Base-by-base conservation (phyloP, 305 asterid species). In the Fraxinus greggii region DNA sequence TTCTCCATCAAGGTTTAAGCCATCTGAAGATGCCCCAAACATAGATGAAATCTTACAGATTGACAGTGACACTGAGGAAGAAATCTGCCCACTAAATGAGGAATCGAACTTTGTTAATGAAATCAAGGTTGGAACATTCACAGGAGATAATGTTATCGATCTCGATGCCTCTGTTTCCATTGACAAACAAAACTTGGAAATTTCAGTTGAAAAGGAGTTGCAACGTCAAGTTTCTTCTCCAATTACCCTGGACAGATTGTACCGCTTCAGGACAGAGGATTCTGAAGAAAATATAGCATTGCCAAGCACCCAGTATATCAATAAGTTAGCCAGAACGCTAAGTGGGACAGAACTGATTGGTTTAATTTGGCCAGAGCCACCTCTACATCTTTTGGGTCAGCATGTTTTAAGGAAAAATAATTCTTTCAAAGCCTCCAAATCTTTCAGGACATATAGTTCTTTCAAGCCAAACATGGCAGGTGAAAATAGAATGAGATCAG, bases 351-450 rank as follows among this genome's bases (percentile, higher is more conserved):
- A 93, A 75, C 93, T 86, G 82, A 91, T 97, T 77, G 98, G 97
- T 72, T 88, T 93, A 82, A 88, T 97, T 91, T 95, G 99, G 99
- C 99, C 98, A 76, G 99, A 97, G 90, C 89, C 90, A 70, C 94
- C 93, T n/a, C 90, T 93, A 80, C 88, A 92, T 89, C 91, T 92
- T 51, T 86, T 95, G 83, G 86, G 94, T 28, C 93, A 83, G 84
- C 89, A 75, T 74, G 89, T 83, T 86, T 77, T 89, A 45, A 97
- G 92, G 73, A 89, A 87, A 79, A 86, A 88, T 84, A 88, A 78
- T 83, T 87, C 98, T 65, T 85, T 90, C 42, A 91, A 85, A 72
- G 83, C 91, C 33, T 80, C 93, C 31, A 93, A 90, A 80, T 91
- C 97, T 38, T 90, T 91, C 79, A 80, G 85, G 79, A 86, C 84